A percentile compares a stretch with the other conserved stretches of the same genome.
Evolutionary conservation across 352 stramenopile species (phyloP).

Genomic region (Globisporangium recalcitrans): DNA sequence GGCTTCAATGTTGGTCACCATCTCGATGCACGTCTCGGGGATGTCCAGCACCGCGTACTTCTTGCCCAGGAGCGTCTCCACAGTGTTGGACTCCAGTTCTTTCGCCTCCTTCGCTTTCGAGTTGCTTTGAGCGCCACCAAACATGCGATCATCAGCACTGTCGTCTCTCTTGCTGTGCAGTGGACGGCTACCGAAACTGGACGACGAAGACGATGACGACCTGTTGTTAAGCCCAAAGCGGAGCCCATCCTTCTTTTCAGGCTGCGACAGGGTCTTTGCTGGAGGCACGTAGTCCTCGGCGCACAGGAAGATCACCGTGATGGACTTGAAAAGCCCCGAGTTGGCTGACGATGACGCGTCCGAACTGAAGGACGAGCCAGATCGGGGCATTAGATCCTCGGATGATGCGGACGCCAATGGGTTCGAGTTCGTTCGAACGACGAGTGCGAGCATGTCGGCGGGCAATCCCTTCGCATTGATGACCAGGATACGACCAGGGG

Average conservation of each 20-base stretch:
- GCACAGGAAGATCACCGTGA: conserved; percentile 69
- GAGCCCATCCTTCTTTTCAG: conserved; percentile 11
- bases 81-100: conserved; percentile 51
- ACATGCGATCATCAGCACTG: conserved; percentile 38
- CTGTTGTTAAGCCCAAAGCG: background rate
- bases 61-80: conserved; percentile 51
- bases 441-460: conserved; percentile 49
- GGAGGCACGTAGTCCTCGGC: conserved; percentile 58
- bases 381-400: conserved; percentile 15
- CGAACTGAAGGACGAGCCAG: conserved; percentile 36
- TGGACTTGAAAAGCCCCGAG: conserved; percentile 64
- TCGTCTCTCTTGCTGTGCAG: conserved; percentile 52
- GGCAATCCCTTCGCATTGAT: conserved; percentile 68
- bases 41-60: conserved; percentile 71
- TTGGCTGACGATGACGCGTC: conserved; percentile 7
- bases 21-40: conserved; percentile 72
- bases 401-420: conserved; percentile 17
- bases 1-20: conserved; percentile 43
- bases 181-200: conserved; percentile 29
- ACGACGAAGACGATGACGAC: conserved; percentile 6
- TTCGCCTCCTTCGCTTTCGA: conserved; percentile 28
- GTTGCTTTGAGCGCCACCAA: conserved; percentile 23
- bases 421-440: conserved; percentile 45
- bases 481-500: conserved; percentile 49
- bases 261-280: conserved; percentile 15